Conservation (phyloP, 768 basidiomycete species). For the Sutorius australiensis region DNA sequence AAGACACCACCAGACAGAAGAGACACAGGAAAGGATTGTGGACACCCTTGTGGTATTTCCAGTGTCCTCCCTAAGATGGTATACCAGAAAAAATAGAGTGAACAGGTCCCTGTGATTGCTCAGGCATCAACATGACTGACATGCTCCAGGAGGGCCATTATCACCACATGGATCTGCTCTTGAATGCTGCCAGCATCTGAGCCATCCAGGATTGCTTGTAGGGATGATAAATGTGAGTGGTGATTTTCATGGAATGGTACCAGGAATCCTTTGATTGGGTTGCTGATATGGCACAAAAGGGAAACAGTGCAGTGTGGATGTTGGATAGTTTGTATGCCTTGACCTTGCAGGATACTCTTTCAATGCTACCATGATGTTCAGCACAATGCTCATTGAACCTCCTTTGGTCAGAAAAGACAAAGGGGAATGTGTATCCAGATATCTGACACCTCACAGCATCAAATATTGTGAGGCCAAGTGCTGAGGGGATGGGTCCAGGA, state of each 20-base stretch:
- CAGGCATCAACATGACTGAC: not conserved
- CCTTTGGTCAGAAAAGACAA: not conserved
- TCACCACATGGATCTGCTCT: not conserved
- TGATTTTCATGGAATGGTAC: not conserved
- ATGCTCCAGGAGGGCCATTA: not conserved
- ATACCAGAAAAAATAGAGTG: not conserved
- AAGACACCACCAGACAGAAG: not conserved
- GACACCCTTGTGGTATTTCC: not conserved
- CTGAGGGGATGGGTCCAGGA: not conserved
- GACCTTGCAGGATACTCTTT: not conserved
- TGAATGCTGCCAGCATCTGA: not conserved
- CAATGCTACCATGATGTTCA: not conserved
- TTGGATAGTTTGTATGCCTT: not conserved
- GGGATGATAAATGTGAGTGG: not conserved
- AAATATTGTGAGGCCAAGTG: not conserved
- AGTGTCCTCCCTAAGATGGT: not conserved
- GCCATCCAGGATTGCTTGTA: no score
- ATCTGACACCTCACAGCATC: not conserved
- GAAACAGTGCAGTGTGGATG: not conserved
- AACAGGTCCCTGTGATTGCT: not conserved
- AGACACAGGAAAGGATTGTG: not conserved
- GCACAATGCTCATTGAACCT: not conserved
- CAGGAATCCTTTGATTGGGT: no score
- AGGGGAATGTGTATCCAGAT: not conserved
- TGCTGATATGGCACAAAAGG: no score